These are phyloP conservation scores for Elaeis oleifera DNA, from an alignment of 202 grass and related monocot genomes.

Conservation along the genomic window DNA sequence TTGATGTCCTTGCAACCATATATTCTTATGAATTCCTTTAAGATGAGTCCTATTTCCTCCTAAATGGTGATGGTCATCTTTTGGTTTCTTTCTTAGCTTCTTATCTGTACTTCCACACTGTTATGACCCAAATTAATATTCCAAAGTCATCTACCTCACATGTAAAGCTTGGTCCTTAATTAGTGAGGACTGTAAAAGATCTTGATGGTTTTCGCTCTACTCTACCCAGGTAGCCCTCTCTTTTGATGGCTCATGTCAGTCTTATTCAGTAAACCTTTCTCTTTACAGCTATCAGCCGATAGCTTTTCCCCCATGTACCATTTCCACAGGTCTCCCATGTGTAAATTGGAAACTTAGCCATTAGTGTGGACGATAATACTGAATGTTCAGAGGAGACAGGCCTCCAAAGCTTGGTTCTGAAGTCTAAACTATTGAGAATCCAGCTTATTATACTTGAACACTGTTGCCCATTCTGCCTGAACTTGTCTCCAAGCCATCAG, in stretches of 20 bases:
- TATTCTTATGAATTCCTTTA: slow-evolving; percentile 17
- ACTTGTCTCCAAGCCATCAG: slow-evolving; percentile 34
- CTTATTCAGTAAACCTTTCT: too few relatives aligned
- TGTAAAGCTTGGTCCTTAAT: too few relatives aligned
- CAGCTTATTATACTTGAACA: slow-evolving; percentile 42
- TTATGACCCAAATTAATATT: slow-evolving; percentile 19
- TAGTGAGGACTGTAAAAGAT: too few relatives aligned
- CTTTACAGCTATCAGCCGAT: too few relatives aligned
- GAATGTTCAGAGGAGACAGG: slow-evolving; percentile 20
- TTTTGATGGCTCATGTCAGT: too few relatives aligned
- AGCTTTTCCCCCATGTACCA: too few relatives aligned
- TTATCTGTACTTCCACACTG: slow-evolving; percentile 19
- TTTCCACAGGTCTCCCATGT: too few relatives aligned
- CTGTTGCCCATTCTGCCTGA: slow-evolving; percentile 34
- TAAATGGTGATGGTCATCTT: neutral
- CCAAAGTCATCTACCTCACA: too few relatives aligned
- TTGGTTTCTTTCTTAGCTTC: slow-evolving; percentile 15
- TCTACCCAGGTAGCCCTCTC: too few relatives aligned
- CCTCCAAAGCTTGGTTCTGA: slow-evolving; percentile 21
- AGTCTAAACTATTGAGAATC: slow-evolving; percentile 45
- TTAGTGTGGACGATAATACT: slow-evolving; percentile 14
- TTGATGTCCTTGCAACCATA: slow-evolving; percentile 38
- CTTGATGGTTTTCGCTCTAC: too few relatives aligned
- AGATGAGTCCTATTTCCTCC: slow-evolving; percentile 27
- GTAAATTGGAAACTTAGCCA: neutral